Base-by-base conservation (phyloP, 1,139 yeast genomes). In the Suhomyces choctaworum region DNA sequence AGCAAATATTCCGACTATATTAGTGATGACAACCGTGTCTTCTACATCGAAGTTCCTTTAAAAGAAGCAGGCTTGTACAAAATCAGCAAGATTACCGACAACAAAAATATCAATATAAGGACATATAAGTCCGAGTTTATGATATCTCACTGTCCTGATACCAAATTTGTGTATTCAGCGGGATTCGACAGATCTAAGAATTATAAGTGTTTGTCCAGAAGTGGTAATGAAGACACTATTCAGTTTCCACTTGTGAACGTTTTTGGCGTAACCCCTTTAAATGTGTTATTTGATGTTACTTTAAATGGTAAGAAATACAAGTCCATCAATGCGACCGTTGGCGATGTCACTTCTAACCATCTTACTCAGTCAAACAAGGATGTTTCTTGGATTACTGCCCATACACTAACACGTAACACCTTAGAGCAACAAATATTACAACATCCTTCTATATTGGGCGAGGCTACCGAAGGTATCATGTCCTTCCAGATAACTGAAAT, bases 131-230 rank as follows among this genome's bases (percentile, higher is more conserved):
- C 86, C 0, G 82, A 81, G 37, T 72, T 88, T 22, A 54, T 82
- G 21, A 72, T 92, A 10, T 79, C 95, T 1, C 58, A 70, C 26
- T 92, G 99, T 56, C 99, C 99, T 1, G 66, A 66, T 13, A 94
- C 87, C 0, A 56, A 63, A 24, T 72, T 80, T 41, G 52, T 59
- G 2, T 59, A 63, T 22, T 66, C 76, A 4, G 52, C 63, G 16
- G 50, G 44, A 11, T 46, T 51, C 25, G 45, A 46, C 23, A 22
- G 41, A 7, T 44, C 48, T 6, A 48, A 56, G 11, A 52, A 56
- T n/a, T 77, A 81, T 47, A 72, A 76, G 44, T 89, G 96, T 62
- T 62, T 82, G 23, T 85, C 61, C 2, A 39, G 44, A 2, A 42
- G 44, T 5, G 33, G 49, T 5, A 52, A 81, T 16, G 85, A 78